Evolutionary conservation across 2,329 filamentous ascomycete species (phyloP), one percentile per base, ranked within the genome.

Genomic region (Trichophaea hybrida): DNA sequence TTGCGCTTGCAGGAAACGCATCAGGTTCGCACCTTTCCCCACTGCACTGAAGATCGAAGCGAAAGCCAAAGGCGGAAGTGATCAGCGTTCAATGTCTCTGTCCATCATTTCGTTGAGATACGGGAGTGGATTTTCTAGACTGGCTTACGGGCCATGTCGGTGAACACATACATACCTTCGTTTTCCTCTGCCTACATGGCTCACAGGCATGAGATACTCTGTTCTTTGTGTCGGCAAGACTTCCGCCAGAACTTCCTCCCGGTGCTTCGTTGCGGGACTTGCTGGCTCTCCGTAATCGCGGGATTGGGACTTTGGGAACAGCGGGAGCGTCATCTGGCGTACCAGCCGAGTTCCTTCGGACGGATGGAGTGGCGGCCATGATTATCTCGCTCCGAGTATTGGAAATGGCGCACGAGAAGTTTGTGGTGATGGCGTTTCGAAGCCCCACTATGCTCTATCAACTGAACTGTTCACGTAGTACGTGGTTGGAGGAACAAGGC

Each of bases 121-220:
- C 24, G 24, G 24, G 24, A 24, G 24, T 24, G 24, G 24, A 17
- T 46, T 6, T 46, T 6, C 10, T 1, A 6, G 10, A 46, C 40
- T 46, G 40, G 40, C 5, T 10, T 24, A 24, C 24, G 24, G 24
- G 24, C 24, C 24, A 24, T 24, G 24, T 24, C 24, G 24, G 24
- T 24, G 24, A 24, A 24, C 24, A 24, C 24, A 24, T 17, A 38
- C 53, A 40, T 55, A 66, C 64, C 63, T 66, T 66, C 52, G 64
- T 66, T 57, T 66, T 66, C 57, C 63, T 64, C 38, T 65, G 62
- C n/a, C 66, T 62, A 52, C 67, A 69, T 15, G 66, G 67, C 58
- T 69, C 65, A 55, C 67, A 69, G 44, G 67, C 67, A 58, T 69
- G 67, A 43, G 67, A 66, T 38, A 68, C 67, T 58, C 67, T 63